Evolutionary conservation across 2,329 filamentous ascomycete species (phyloP).

Genomic region (Graphilbum fragrans): DNA sequence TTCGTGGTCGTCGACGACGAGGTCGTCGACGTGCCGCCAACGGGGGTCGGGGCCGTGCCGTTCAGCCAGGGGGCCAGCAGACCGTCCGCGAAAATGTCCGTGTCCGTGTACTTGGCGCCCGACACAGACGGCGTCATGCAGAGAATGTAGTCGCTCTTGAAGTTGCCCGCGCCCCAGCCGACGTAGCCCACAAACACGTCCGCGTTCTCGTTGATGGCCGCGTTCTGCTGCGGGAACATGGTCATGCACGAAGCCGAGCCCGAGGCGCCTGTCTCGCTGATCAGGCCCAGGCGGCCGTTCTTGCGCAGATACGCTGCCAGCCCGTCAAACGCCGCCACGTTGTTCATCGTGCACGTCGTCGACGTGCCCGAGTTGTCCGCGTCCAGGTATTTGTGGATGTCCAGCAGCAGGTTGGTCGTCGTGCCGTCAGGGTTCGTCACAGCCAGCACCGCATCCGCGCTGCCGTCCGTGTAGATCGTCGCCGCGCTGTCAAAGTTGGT

Average conservation of each 20-base stretch:
- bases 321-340: constrained; percentile 19
- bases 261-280: constrained; percentile 24
- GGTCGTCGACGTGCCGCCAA: neutral
- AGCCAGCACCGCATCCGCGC: constrained; percentile 34
- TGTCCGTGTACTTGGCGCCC: constrained; percentile 8
- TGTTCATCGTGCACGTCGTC: constrained; percentile 37
- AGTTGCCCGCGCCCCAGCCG: constrained; percentile 17
- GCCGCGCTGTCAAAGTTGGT: constrained; percentile 20
- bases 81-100: constrained; percentile 9
- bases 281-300: constrained; percentile 20
- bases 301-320: constrained; percentile 22
- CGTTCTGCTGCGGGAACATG: constrained; percentile 18
- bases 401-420: constrained; percentile 43
- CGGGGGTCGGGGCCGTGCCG: neutral
- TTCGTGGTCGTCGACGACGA: neutral
- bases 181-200: constrained; percentile 17
- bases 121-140: constrained; percentile 14
- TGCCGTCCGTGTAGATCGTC: constrained; percentile 32
- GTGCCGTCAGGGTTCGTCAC: constrained; percentile 47
- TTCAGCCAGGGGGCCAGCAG: constrained; percentile 8
- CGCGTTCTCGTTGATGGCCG: constrained; percentile 20
- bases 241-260: constrained; percentile 20
- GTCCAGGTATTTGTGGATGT: constrained; percentile 51
- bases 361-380: constrained; percentile 42
- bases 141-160: constrained; percentile 15